Conservation (phyloP, 1,139 yeast genomes). For the Protomyces inouyei region DNA sequence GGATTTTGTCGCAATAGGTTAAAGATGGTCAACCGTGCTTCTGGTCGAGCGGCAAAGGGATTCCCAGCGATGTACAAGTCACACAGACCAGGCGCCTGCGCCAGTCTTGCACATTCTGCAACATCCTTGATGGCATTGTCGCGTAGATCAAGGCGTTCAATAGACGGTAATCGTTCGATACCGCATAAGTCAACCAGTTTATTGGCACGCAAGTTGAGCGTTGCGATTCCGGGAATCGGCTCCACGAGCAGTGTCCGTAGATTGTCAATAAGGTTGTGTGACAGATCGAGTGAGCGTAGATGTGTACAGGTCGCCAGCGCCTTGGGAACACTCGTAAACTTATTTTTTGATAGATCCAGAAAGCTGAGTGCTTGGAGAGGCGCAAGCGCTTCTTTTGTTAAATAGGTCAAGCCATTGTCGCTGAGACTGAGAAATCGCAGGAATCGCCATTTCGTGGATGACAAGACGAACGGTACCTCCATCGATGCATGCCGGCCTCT, state of each 20-base stretch:
- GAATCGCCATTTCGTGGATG: constrained; percentile 51
- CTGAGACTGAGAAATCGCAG: constrained; percentile 55
- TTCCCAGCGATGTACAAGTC: constrained; percentile 36
- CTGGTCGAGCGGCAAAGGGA: constrained; percentile 32
- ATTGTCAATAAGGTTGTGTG: constrained; percentile 50
- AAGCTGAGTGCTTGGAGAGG: constrained; percentile 52
- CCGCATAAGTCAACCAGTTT: constrained; percentile 48
- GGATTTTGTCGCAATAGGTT: constrained; percentile 48
- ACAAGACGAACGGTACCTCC: constrained; percentile 34
- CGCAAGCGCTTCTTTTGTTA: constrained; percentile 48
- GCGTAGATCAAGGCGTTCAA: constrained; percentile 57
- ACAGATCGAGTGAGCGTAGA: constrained; percentile 53
- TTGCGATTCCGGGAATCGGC: constrained; percentile 45
- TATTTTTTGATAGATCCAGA: constrained; percentile 55
- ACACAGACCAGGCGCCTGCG: constrained; percentile 30
- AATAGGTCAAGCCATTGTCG: constrained; percentile 50
- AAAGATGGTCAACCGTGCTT: constrained; percentile 36
- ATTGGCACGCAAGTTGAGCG: constrained; percentile 56
- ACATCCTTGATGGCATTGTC: constrained; percentile 47
- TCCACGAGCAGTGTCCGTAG: constrained; percentile 33
- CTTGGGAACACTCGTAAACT: constrained; percentile 49
- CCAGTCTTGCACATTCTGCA: constrained; percentile 40
- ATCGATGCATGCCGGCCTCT: constrained; percentile 12
- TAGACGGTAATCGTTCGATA: constrained; percentile 45
- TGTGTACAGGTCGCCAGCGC: constrained; percentile 50